Percentiles rank a stretch among this genome's conserved stretches.
These are phyloP conservation scores for Pyrrhoderma lamaoense DNA, from an alignment of 1,284 basidiomycete genomes.

Conservation along the genomic window DNA sequence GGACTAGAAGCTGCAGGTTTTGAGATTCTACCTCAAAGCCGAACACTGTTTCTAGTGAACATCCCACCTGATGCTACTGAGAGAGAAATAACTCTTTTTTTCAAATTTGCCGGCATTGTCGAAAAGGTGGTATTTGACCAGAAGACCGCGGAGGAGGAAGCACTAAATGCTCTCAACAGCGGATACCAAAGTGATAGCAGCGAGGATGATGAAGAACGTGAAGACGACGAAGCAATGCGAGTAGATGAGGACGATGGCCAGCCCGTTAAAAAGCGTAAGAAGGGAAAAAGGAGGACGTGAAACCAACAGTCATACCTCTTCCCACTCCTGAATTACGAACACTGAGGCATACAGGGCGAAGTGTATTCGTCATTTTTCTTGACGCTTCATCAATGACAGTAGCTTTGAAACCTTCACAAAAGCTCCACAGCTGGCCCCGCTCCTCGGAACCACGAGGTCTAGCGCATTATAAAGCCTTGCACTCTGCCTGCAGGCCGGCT, in stretches of 20 bases:
- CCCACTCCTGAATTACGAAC: conserved; percentile 45
- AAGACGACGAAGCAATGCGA: conserved; percentile 24
- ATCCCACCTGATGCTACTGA: conserved; percentile 80
- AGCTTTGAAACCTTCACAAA: conserved; percentile 43
- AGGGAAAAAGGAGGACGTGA: conserved; percentile 25
- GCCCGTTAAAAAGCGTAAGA: conserved; percentile 43
- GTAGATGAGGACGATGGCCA: conserved; percentile 21
- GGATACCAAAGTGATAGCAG: conserved; percentile 20
- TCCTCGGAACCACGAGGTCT: conserved; percentile 58
- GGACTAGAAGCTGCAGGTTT: conserved; percentile 16
- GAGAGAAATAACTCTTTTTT: conserved; percentile 64
- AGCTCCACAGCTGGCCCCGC: conserved; percentile 53
- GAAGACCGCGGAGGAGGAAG: conserved; percentile 27
- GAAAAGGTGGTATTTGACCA: conserved; percentile 65
- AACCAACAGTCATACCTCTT: conserved; percentile 49
- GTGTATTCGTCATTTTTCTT: conserved; percentile 73
- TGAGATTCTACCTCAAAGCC: conserved; percentile 47
- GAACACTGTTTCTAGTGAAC: conserved; percentile 83
- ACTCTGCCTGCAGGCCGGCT: conserved; percentile 62
- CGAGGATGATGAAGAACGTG: conserved; percentile 26
- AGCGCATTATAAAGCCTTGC: conserved; percentile 57
- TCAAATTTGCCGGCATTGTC: conserved; percentile 68
- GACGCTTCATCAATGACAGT: conserved; percentile 65
- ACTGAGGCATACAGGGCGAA: conserved; percentile 55
- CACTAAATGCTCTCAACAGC: conserved; percentile 1